Percentiles rank a stretch among this genome's conserved stretches.
Evolutionary conservation across 2,329 filamentous ascomycete genomes (phyloP).

Genomic region (Mariannaea sp.): DNA sequence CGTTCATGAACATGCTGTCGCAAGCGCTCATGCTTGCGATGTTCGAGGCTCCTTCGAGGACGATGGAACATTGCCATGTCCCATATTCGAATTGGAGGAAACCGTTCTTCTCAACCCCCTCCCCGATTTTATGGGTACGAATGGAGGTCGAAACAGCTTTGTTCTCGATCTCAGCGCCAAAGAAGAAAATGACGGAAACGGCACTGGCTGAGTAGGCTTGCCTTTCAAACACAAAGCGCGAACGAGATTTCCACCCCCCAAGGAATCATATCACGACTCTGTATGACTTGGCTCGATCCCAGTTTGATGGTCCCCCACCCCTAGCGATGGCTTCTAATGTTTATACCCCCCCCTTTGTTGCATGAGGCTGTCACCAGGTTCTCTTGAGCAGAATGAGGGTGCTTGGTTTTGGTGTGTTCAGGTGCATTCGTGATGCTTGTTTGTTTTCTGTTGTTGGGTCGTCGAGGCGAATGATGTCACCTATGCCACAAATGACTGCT

Average conservation of each 20-base stretch:
- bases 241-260: not conserved
- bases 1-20: conserved; percentile 5
- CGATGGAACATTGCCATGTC: no score
- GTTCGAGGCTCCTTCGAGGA: conserved; percentile 1
- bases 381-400: not conserved
- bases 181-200: not conserved
- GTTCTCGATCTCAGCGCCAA: not conserved
- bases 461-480: not conserved
- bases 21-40: not conserved
- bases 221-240: not conserved
- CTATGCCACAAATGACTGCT: not conserved
- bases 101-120: not conserved
- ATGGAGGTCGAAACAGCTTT: no score
- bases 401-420: not conserved
- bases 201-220: not conserved
- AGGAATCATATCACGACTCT: not conserved
- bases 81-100: not conserved
- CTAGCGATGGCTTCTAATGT: not conserved
- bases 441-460: no score
- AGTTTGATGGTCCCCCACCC: not conserved
- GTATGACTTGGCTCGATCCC: not conserved
- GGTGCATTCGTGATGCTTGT: not conserved
- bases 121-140: no score
- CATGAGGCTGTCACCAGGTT: not conserved
- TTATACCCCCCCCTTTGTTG: not conserved